Conservation (phyloP, 345 rosid species). For the Populus simonii region DNA sequence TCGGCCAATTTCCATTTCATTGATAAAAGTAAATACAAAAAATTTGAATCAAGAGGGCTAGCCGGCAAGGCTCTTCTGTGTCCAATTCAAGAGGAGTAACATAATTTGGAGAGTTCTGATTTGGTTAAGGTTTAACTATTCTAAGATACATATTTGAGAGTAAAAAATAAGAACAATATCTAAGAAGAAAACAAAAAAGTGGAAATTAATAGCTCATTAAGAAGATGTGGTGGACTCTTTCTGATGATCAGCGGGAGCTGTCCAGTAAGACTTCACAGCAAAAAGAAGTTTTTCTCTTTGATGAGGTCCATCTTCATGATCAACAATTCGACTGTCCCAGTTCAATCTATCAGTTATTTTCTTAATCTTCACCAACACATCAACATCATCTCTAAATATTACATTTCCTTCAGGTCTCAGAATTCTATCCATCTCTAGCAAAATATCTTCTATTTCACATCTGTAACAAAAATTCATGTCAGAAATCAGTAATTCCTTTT, state of each 20-base stretch:
- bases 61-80: not conserved
- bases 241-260: conserved; percentile 35
- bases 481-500: not conserved
- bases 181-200: not conserved
- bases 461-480: conserved; percentile 16
- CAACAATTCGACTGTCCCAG: conserved; percentile 49
- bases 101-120: not conserved
- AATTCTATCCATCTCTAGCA: conserved; percentile 65
- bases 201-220: not conserved
- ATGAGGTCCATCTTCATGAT: conserved; percentile 67
- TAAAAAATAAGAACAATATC: too few relatives aligned
- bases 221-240: conserved; percentile 13
- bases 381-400: conserved; percentile 58
- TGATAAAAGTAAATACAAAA: not conserved
- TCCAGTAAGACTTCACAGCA: conserved; percentile 55
- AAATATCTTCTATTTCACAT: conserved; percentile 51
- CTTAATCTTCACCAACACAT: conserved; percentile 50
- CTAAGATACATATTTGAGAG: not conserved
- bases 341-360: conserved; percentile 43
- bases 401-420: conserved; percentile 64
- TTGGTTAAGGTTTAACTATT: not conserved
- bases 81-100: not conserved
- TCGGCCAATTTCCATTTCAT: not conserved
- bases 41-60: not conserved
- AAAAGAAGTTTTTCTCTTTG: conserved; percentile 55